phyloP scores from a whole-genome alignment of 1,284 basidiomycete genomes.

The Marasmius tenuissimus region DNA sequence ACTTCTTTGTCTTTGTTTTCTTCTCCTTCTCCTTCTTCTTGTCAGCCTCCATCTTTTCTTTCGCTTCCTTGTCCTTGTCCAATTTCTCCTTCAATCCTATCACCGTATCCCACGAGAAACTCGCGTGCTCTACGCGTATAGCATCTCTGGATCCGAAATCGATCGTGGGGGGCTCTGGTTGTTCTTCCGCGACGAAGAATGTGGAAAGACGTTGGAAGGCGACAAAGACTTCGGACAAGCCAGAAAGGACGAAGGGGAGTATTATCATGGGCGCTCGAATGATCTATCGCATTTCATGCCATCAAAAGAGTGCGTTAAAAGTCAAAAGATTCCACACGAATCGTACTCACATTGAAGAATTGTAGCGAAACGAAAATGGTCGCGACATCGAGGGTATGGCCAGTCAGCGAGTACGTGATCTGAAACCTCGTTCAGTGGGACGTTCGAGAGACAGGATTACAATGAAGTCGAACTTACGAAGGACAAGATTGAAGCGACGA shows the following conservation, averaged over 20 bases:
- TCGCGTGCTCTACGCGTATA: slow-evolving; percentile 57
- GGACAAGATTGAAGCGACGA: slow-evolving; percentile 57
- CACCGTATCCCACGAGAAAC: slow-evolving; percentile 64
- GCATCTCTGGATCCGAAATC: slow-evolving; percentile 44
- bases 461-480: slow-evolving; percentile 37
- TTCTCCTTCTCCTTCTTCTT: slow-evolving; percentile 19
- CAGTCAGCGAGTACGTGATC: slow-evolving; percentile 55
- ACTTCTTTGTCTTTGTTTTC: slow-evolving; percentile 6
- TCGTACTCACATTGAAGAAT: slow-evolving; percentile 52
- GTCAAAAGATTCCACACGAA: neutral
- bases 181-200: slow-evolving; percentile 68
- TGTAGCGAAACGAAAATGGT: slow-evolving; percentile 62
- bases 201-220: slow-evolving; percentile 58
- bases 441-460: neutral
- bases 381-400: slow-evolving; percentile 52
- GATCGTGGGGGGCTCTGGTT: slow-evolving; percentile 50
- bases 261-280: slow-evolving; percentile 47
- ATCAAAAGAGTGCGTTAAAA: neutral
- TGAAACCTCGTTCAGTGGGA: slow-evolving; percentile 13
- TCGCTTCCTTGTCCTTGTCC: slow-evolving; percentile 14
- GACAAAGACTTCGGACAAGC: slow-evolving; percentile 59
- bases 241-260: slow-evolving; percentile 52
- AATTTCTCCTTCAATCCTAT: slow-evolving; percentile 24
- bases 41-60: slow-evolving; percentile 8
- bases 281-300: slow-evolving; percentile 22